Percentiles rank a stretch among this genome's conserved stretches.
These are phyloP conservation scores for Fusarium longipes DNA, from an alignment of 2,329 filamentous ascomycete genomes.

Conservation along the genomic window DNA sequence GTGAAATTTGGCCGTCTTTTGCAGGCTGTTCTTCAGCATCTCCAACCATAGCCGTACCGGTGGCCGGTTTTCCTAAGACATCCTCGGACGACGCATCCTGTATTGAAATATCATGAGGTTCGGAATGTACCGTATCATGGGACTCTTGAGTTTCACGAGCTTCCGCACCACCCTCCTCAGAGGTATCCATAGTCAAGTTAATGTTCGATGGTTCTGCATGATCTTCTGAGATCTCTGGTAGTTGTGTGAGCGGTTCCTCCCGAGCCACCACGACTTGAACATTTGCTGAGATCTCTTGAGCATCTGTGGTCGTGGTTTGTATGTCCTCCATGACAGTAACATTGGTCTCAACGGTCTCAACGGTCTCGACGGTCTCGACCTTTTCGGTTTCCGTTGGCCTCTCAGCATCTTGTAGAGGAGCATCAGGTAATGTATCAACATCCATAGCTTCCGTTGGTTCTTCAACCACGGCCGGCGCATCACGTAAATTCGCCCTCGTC, in stretches of 20 bases:
- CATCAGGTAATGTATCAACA: constrained; percentile 27
- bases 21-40: constrained; percentile 17
- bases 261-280: constrained; percentile 8
- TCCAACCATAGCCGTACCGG: constrained; percentile 6
- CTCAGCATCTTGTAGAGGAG: background rate
- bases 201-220: constrained; percentile 6
- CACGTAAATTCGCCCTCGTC: background rate
- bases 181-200: constrained; percentile 4
- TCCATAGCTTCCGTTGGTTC: constrained; percentile 39
- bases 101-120: constrained; percentile 33
- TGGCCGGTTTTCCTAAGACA: constrained; percentile 2
- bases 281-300: constrained; percentile 1
- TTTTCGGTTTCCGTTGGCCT: constrained; percentile 7
- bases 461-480: background rate
- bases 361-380: constrained; percentile 22
- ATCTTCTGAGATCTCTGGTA: constrained; percentile 20
- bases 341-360: constrained; percentile 24
- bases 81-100: constrained; percentile 23
- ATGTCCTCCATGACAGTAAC: constrained; percentile 18
- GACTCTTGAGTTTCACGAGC: constrained; percentile 4
- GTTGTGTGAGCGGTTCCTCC: constrained; percentile 11
- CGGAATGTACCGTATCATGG: constrained; percentile 9
- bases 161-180: constrained; percentile 1
- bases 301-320: constrained; percentile 13
- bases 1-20: constrained; percentile 37